Evolutionary conservation across 495 filamentous ascomycete genomes (phyloP), one percentile per base, ranked within the genome.

Genomic region (Xylaria scruposa): DNA sequence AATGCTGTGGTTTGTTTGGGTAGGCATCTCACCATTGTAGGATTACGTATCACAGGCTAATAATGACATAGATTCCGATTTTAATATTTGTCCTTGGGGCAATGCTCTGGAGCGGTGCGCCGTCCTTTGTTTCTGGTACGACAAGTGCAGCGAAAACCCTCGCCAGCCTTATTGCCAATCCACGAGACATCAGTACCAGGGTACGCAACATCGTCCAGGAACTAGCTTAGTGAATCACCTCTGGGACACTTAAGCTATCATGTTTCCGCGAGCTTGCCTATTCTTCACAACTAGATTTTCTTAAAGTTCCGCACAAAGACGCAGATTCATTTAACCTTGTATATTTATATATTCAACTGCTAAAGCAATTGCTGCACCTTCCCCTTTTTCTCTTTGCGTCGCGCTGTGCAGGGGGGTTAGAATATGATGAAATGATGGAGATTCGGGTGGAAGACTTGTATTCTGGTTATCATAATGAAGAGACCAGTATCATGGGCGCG

Each of bases 1-100:
- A 74, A 94, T 94, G 78, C 84, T 97, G 53, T 95, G 92, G 82
- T 92, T 94, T 78, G 85, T 97, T 77, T 97, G 93, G 93, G 93
- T 94, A 88, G 76, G 81, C 78, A 69, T 44, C 46, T 21, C 10
- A 24, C 1, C 19, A 24, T 24, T 40, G 21, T 67, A 21, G 42
- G 46, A 17, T 19, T 59, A n/a, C 0, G 21, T 15, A 21, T 53
- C 21, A n/a, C 3, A 29, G 24, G 68, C 73, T 79, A 76, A 79
- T 40, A 0, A 49, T 42, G 19, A 38, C 40, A 13, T 40, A 79
- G 77, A 78, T 79, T 63, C 77, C 77, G n/a, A 76, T 83, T 33
- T 83, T 93, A 49, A 73, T 91, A 70, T 77, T 92, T 72, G 88
- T 92, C 71, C 81, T 92, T 46, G 83, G 87, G 15, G 86, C 89